Conservation (phyloP, 2,329 filamentous ascomycete genomes). For the Trichoderma sp. region DNA sequence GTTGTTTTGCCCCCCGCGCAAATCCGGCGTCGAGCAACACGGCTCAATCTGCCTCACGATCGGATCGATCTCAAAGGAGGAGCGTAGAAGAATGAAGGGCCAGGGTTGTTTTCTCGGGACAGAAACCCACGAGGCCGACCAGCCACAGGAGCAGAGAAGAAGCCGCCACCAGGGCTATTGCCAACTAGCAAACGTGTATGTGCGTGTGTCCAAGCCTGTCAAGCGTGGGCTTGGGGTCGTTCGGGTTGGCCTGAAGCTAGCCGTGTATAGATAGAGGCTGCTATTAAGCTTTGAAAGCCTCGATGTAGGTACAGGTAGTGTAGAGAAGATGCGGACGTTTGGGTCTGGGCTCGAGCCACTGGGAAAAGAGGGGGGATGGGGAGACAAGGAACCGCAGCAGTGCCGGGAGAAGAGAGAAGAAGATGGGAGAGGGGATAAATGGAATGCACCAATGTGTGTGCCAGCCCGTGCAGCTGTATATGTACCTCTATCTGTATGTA, state of each 20-base stretch:
- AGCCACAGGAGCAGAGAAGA: background rate
- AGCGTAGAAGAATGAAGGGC: background rate
- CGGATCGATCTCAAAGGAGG: conserved; percentile 3
- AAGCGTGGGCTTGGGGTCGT: background rate
- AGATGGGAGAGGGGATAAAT: background rate
- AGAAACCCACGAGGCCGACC: background rate
- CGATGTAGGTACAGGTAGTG: background rate
- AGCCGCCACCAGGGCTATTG: background rate
- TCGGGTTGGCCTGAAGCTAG: background rate
- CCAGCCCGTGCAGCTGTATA: background rate
- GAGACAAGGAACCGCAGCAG: background rate
- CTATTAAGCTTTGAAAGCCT: background rate
- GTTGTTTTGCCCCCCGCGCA: background rate
- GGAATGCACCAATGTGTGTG: background rate
- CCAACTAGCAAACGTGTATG: background rate
- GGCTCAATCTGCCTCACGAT: background rate
- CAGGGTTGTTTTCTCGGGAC: background rate
- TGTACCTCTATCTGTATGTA: background rate
- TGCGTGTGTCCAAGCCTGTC: background rate
- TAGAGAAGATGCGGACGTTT: background rate
- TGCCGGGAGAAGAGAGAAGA: background rate
- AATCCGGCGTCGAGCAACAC: background rate
- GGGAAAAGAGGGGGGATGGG: background rate
- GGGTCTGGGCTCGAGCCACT: background rate
- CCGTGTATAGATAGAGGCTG: background rate